Conservation (phyloP, 495 filamentous ascomycete species). For the Annulohypoxylon nitens region DNA sequence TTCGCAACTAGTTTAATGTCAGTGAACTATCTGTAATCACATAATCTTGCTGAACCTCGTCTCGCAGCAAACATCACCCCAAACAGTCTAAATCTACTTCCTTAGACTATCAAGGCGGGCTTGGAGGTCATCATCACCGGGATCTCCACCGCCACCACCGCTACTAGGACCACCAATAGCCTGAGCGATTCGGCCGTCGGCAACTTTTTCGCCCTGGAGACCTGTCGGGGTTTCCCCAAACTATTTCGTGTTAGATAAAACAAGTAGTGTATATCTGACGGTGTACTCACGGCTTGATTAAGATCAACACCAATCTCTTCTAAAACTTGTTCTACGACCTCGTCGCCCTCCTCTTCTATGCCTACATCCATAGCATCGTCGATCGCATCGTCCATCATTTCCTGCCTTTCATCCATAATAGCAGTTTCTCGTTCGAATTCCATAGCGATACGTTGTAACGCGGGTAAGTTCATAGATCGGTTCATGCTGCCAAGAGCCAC, state of each 20-base stretch:
- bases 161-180: constrained; percentile 72
- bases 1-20: constrained; percentile 8
- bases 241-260: constrained; percentile 56
- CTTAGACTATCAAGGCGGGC: constrained; percentile 84
- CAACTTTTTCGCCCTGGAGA: constrained; percentile 69
- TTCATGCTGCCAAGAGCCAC: constrained; percentile 96
- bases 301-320: constrained; percentile 98
- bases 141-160: constrained; percentile 58
- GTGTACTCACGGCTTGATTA: constrained; percentile 78
- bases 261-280: not conserved
- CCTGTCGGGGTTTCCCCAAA: constrained; percentile 84
- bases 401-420: constrained; percentile 98
- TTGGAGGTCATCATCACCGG: constrained; percentile 83
- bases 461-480: constrained; percentile 94
- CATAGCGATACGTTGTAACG: constrained; percentile 96
- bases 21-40: not conserved
- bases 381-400: constrained; percentile 99
- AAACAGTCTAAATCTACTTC: constrained; percentile 55
- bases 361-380: constrained; percentile 97
- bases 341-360: constrained; percentile 90
- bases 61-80: constrained; percentile 14
- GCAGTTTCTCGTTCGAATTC: constrained; percentile 99
- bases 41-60: constrained; percentile 3
- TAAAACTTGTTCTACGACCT: constrained; percentile 94
- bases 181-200: constrained; percentile 78